These are phyloP conservation scores for Colletotrichum salicis DNA, from an alignment of 2,329 filamentous ascomycete species.

Conservation along the genomic window DNA sequence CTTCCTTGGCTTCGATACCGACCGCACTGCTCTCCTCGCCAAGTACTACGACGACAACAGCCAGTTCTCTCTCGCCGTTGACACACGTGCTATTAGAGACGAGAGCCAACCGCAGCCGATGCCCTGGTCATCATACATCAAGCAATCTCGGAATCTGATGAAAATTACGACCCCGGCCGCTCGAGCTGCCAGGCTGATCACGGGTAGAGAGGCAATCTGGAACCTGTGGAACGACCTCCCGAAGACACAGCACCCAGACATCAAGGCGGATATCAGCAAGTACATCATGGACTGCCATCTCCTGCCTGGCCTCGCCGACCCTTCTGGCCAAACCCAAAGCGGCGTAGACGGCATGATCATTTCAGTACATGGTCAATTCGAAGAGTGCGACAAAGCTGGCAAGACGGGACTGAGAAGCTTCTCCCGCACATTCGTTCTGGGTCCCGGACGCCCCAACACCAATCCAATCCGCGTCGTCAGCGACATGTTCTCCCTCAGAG, in stretches of 20 bases:
- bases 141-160: slow-evolving; percentile 80
- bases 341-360: slow-evolving; percentile 84
- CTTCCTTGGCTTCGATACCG: slow-evolving; percentile 77
- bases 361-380: slow-evolving; percentile 84
- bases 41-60: slow-evolving; percentile 82
- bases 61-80: slow-evolving; percentile 80
- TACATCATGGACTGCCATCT: slow-evolving; percentile 87
- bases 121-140: slow-evolving; percentile 80
- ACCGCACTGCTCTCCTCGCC: slow-evolving; percentile 70
- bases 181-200: slow-evolving; percentile 73
- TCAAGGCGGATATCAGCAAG: slow-evolving; percentile 73
- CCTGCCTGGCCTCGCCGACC: slow-evolving; percentile 77
- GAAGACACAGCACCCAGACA: slow-evolving; percentile 77
- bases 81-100: slow-evolving; percentile 66
- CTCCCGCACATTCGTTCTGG: slow-evolving; percentile 82
- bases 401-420: slow-evolving; percentile 78
- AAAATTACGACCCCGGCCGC: slow-evolving; percentile 71
- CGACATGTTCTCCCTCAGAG: slow-evolving; percentile 80
- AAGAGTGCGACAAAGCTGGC: slow-evolving; percentile 73
- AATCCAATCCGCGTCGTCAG: slow-evolving; percentile 79
- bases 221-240: slow-evolving; percentile 78
- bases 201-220: slow-evolving; percentile 72
- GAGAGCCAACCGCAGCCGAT: slow-evolving; percentile 55
- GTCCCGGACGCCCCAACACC: slow-evolving; percentile 74
- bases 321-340: slow-evolving; percentile 65